phyloP scores from a whole-genome alignment of 2,329 filamentous ascomycete genomes.

The Thielaviopsis populi region DNA sequence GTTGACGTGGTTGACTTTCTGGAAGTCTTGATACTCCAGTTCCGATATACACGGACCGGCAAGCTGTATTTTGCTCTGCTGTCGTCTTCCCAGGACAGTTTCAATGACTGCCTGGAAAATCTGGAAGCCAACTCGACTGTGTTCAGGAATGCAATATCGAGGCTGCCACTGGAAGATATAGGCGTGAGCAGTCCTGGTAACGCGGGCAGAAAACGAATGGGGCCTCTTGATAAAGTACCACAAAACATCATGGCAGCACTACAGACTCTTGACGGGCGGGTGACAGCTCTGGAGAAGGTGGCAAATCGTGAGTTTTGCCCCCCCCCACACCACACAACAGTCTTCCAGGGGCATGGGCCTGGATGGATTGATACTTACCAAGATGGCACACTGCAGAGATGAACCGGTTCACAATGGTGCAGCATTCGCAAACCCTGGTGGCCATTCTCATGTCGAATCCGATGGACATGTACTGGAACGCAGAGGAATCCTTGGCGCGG shows the following conservation, averaged over 20 bases:
- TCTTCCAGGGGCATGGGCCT: not conserved
- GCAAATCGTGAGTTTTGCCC: not conserved
- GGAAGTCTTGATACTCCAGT: conserved; percentile 10
- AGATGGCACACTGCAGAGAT: not conserved
- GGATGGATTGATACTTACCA: not conserved
- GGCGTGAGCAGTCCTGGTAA: not conserved
- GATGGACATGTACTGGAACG: conserved; percentile 22
- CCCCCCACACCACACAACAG: not conserved
- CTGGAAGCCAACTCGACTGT: conserved; percentile 1
- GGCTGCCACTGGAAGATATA: not conserved
- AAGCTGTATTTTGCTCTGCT: conserved; percentile 11
- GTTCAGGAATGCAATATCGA: not conserved
- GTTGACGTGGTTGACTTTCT: conserved; percentile 10
- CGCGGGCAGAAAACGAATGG: conserved; percentile 27
- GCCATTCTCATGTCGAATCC: conserved; percentile 6
- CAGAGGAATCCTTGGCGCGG: conserved; percentile 13
- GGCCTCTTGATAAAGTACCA: conserved; percentile 33
- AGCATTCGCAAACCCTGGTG: conserved; percentile 7
- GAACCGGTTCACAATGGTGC: conserved; percentile 15
- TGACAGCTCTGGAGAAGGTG: conserved; percentile 8
- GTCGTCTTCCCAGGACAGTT: not conserved
- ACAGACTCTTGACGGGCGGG: conserved; percentile 11
- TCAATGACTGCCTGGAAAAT: conserved; percentile 7
- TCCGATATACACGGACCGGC: conserved; percentile 9
- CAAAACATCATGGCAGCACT: conserved; percentile 20